These are phyloP conservation scores for Phoma sp. DNA, from an alignment of 2,329 filamentous ascomycete genomes.

Conservation along the genomic window DNA sequence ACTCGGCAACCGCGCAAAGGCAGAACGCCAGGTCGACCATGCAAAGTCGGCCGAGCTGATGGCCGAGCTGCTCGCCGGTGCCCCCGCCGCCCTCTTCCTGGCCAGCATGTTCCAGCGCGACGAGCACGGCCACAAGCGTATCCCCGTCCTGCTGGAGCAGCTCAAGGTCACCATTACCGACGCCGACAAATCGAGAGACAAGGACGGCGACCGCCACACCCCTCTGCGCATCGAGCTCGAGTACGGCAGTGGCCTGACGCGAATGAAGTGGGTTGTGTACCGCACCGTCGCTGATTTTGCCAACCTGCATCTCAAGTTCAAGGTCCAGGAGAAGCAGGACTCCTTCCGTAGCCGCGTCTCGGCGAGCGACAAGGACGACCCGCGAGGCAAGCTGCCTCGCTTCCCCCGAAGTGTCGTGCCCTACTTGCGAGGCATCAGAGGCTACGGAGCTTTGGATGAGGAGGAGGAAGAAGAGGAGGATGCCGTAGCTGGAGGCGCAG, in stretches of 20 bases:
- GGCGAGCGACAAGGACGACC: conserved; percentile 61
- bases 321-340: conserved; percentile 81
- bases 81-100: conserved; percentile 89
- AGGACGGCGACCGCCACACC: conserved; percentile 69
- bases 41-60: conserved; percentile 95
- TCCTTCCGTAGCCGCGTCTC: conserved; percentile 72
- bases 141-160: conserved; percentile 93
- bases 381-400: conserved; percentile 77
- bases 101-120: conserved; percentile 98
- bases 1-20: conserved; percentile 76
- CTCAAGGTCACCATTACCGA: conserved; percentile 87
- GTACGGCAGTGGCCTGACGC: conserved; percentile 91
- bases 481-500: conserved; percentile 56
- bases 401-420: conserved; percentile 91
- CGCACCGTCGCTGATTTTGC: conserved; percentile 87
- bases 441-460: conserved; percentile 64
- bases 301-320: conserved; percentile 93
- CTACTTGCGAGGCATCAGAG: conserved; percentile 81
- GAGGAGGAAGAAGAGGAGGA: conserved; percentile 77
- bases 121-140: conserved; percentile 92
- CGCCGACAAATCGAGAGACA: conserved; percentile 60
- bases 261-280: conserved; percentile 96
- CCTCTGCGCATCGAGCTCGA: conserved; percentile 92
- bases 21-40: conserved; percentile 85
- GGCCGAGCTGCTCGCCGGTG: conserved; percentile 90